Evolutionary conservation across 768 basidiomycete genomes (phyloP), one percentile per base, ranked within the genome.

Genomic region (Epithele typhae): DNA sequence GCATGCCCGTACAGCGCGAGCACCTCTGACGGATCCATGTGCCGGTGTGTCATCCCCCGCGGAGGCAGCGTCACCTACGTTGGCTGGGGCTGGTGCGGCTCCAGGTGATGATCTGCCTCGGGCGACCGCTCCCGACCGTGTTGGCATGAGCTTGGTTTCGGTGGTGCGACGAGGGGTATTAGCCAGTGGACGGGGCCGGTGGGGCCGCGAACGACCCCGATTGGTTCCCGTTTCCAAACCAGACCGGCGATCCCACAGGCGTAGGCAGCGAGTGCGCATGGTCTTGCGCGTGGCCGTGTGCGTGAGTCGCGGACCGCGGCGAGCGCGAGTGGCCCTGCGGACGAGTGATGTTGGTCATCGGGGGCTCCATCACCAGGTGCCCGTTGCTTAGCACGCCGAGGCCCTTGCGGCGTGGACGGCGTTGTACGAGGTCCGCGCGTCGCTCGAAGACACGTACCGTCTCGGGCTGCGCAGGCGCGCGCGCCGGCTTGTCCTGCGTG

Each of bases 381-480:
- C 14, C 14, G 27, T 14, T n/a, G n/a, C n/a, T n/a, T n/a, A n/a
- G n/a, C n/a, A n/a, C n/a, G n/a, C n/a, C n/a, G n/a, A n/a, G n/a
- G n/a, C n/a, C n/a, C n/a, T 30, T 30, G 27, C 14, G 27, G 27
- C 8, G 27, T 7, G 14, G 27, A 14, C 27, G 7, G 7, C 8
- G 27, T 14, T 14, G 27, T 7, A 30, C 27, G 8, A 14, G 27
- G 27, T 14, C 27, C 27, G 8, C 7, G 8, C 8, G 7, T 14
- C 4, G 45, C 43, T 23, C 46, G 48, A 43, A 42, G 25, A 43
- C 27, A 23, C 56, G 57, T 3, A 34, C 30, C 34, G 37, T 46
- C 22, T 56, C 50, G 35, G 56, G 54, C n/a, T 55, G 58, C 18
- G 58, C 55, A 24, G 56, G 53, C 7, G 49, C 45, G 24, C 51